Base-by-base conservation (phyloP, 768 basidiomycete species). In the Kwoniella dejecticola region DNA sequence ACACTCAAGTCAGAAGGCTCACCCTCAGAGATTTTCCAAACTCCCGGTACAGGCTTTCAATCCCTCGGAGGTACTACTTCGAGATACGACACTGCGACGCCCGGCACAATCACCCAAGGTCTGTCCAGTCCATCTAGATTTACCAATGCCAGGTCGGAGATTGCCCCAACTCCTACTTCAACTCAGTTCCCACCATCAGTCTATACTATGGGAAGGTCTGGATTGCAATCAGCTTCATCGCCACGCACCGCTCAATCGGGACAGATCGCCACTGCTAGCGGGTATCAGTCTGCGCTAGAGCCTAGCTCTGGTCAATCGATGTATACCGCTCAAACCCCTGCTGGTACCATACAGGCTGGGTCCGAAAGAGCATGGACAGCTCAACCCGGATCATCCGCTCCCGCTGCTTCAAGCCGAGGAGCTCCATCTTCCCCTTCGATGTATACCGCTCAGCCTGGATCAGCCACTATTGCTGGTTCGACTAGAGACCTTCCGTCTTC, bases 1-100 rank as follows among this genome's bases (percentile, higher is more conserved):
- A 29, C 61, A 8, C 56, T 72, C 2, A 57, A 29, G 24, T 42
- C 47, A 11, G 58, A 60, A n/a, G 10, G 23, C 3, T 23, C 60
- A 1, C 33, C 60, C 21, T 48, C 52, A 11, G 46, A 55, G 24
- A 46, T 31, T 19, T 60, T 60, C 3, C 44, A 52, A 7, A 58
- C 57, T 40, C 57, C 45, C 19, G 36, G 24, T 38, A 49, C 57
- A 6, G 36, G 26, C 21, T 58, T 47, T 17, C 45, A 49, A 19
- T 48, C 46, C 7, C 40, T 58, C n/a, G 46, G 46, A 12, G 46
- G 19, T 12, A 29, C 41, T 46, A 10, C 42, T 46, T 46, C 54
- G 19, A 15, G 17, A 17, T 56, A 46, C 26, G 29, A 8, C 21
- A 56, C 54, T 31, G 59, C 46, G 12, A 60, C 38, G 23, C 54